Evolutionary conservation across 2,329 filamentous ascomycete genomes (phyloP).

Genomic region (Stachybotrys chlorohalonatus): DNA sequence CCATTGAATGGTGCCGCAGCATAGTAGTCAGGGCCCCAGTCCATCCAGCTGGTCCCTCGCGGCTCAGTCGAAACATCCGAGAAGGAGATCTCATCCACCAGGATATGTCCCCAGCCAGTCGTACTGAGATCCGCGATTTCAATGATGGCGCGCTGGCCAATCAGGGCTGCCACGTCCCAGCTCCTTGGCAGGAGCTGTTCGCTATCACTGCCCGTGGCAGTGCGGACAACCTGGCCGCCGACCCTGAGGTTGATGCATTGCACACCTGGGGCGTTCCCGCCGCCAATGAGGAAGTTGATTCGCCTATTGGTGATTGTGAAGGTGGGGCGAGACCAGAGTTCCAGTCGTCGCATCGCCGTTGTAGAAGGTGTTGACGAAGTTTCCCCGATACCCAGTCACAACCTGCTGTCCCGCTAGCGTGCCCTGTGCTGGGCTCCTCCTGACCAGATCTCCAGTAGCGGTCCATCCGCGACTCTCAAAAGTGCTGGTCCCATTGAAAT

Average conservation of each 20-base stretch:
- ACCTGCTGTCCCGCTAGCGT: too few relatives aligned
- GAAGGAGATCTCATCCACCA: too few relatives aligned
- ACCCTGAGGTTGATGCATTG: constrained; percentile 1
- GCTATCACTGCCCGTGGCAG: constrained; percentile 1
- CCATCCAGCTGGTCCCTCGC: too few relatives aligned
- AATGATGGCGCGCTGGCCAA: not conserved
- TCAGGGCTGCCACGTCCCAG: not conserved
- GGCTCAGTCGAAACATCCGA: too few relatives aligned
- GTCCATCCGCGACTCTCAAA: too few relatives aligned
- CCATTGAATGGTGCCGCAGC: too few relatives aligned
- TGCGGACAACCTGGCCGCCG: constrained; percentile 1
- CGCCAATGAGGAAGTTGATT: constrained; percentile 1
- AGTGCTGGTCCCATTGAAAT: too few relatives aligned
- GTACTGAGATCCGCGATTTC: constrained; percentile 1
- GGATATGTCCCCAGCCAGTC: constrained; percentile 1
- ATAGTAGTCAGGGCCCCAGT: too few relatives aligned
- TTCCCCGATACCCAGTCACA: too few relatives aligned
- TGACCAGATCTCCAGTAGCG: too few relatives aligned
- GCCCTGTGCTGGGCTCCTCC: too few relatives aligned
- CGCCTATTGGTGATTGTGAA: constrained; percentile 1
- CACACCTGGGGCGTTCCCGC: constrained; percentile 1
- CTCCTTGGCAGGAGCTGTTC: not conserved
- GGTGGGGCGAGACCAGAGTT: constrained; percentile 1
- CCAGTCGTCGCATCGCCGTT: not conserved
- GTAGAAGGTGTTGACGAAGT: too few relatives aligned